Evolutionary conservation across 1,139 yeast genomes (phyloP).

Genomic region (Sporopachydermia cereana): DNA sequence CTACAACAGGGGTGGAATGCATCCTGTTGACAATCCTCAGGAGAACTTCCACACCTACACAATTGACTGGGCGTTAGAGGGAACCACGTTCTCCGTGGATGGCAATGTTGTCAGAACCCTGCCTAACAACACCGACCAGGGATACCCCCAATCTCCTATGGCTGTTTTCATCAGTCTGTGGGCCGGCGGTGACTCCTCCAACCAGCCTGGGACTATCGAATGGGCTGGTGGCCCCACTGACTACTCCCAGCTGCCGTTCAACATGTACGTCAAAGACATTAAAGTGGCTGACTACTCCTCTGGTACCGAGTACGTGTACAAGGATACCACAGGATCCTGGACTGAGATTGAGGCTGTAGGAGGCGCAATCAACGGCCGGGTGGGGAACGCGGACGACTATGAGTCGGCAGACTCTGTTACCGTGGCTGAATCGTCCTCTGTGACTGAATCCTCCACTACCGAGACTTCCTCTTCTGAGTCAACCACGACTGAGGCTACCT

Average conservation of each 20-base stretch:
- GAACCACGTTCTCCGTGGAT: slow-evolving; percentile 50
- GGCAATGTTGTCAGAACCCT: slow-evolving; percentile 50
- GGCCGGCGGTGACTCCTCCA: slow-evolving; percentile 74
- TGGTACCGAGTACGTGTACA: slow-evolving; percentile 56
- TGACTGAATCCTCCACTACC: neutral
- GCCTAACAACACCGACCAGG: slow-evolving; percentile 38
- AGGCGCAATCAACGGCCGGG: slow-evolving; percentile 57
- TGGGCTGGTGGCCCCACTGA: slow-evolving; percentile 84
- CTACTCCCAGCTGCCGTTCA: slow-evolving; percentile 51
- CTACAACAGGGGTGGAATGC: slow-evolving; percentile 73
- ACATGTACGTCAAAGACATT: slow-evolving; percentile 52
- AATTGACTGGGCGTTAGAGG: slow-evolving; percentile 65
- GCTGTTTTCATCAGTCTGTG: slow-evolving; percentile 54
- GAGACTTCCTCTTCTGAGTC: neutral
- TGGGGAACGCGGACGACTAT: slow-evolving; percentile 30
- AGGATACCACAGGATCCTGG: slow-evolving; percentile 57
- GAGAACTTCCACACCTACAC: slow-evolving; percentile 61
- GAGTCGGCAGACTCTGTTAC: slow-evolving; percentile 11
- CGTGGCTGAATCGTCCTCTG: slow-evolving; percentile 8
- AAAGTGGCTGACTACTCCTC: slow-evolving; percentile 70
- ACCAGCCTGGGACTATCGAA: slow-evolving; percentile 57
- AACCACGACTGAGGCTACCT: slow-evolving; percentile 5
- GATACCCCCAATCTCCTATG: slow-evolving; percentile 78
- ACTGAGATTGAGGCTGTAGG: slow-evolving; percentile 50
- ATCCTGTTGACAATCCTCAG: slow-evolving; percentile 44